Base-by-base conservation (phyloP, 2,329 filamentous ascomycete genomes). In the Aspergillus fijiensis region DNA sequence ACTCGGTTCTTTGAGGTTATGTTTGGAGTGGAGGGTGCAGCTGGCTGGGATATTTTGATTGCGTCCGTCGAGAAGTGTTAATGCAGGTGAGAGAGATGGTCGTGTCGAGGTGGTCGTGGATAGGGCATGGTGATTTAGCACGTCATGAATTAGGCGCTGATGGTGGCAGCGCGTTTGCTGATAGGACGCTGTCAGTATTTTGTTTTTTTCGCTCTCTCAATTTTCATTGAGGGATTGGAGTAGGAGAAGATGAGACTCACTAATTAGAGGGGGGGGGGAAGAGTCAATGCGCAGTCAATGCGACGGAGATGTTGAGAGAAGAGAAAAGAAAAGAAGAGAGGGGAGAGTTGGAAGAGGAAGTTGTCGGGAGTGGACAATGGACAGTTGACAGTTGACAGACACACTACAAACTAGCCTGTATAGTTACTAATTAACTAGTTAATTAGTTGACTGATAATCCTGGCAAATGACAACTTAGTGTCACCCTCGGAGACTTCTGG, bases 291-390 rank as follows among this genome's bases (percentile, higher is more conserved):
- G 39, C 39, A 45, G 16, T 45, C 39, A n/a, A 39, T 35, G 50
- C 16, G 23, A 12, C 5, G 23, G 35, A 21, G 16, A 53, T 42
- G 23, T 42, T 39, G 21, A 47, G n/a, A 49, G 23, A 35, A 35
- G 14, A 19, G 56, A 51, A 50, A 51, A 51, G 49, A 53, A 51
- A 35, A 49, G 31, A 57, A 27, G 45, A 45, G 53, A 59, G 57
- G 33, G 33, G 33, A 35, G 33, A 23, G 23, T 23, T 23, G 33
- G 55, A 64, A 58, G 19, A 54, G 51, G 51, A 58, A 51, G 55
- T 39, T 7, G 53, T 49, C 1, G 33, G 31, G 53, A 48, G 25
- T 48, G 19, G 33, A 54, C 27, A 48, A 51, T 35, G 27, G 27
- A 29, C 7, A 56, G 51, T 2, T 14, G 52, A 56, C 49, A 47